A percentile compares a stretch with the other conserved stretches of the same genome.
These are phyloP conservation scores for Aquilaria sinensis DNA, from an alignment of 345 rosid species.

Conservation along the genomic window DNA sequence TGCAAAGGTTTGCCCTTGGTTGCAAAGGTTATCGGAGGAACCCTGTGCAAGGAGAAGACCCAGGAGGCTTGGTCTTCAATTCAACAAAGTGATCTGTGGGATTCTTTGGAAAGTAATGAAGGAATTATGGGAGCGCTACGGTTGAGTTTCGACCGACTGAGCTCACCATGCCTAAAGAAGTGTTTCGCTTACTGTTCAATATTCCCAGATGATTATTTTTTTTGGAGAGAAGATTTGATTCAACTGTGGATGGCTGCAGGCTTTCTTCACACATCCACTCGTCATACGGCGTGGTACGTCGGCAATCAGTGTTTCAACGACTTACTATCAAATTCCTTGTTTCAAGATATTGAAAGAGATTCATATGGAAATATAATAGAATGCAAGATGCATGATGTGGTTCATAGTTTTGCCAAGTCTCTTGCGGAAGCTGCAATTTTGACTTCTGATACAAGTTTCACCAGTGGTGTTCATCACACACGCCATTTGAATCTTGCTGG, in stretches of 20 bases:
- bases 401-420: slow-evolving; percentile 21
- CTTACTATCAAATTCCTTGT: slow-evolving; percentile 19
- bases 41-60: background rate
- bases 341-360: slow-evolving; percentile 18
- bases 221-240: slow-evolving; percentile 5
- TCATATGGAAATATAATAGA: background rate
- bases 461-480: background rate
- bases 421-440: slow-evolving; percentile 1
- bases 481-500: slow-evolving; percentile 5
- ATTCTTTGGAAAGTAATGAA: background rate
- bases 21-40: background rate
- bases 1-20: slow-evolving; percentile 2
- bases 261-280: background rate
- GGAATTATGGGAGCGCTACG: background rate
- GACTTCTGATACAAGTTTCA: background rate
- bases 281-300: background rate
- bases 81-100: background rate
- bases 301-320: slow-evolving; percentile 17
- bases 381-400: slow-evolving; percentile 26
- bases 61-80: background rate
- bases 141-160: slow-evolving; percentile 7
- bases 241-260: slow-evolving; percentile 28
- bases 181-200: slow-evolving; percentile 11
- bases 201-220: background rate
- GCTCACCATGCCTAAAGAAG: slow-evolving; percentile 2